A percentile compares a stretch with the other conserved stretches of the same genome.
Conservation (phyloP, 495 filamentous ascomycete species). For the Penicillium lividum region DNA sequence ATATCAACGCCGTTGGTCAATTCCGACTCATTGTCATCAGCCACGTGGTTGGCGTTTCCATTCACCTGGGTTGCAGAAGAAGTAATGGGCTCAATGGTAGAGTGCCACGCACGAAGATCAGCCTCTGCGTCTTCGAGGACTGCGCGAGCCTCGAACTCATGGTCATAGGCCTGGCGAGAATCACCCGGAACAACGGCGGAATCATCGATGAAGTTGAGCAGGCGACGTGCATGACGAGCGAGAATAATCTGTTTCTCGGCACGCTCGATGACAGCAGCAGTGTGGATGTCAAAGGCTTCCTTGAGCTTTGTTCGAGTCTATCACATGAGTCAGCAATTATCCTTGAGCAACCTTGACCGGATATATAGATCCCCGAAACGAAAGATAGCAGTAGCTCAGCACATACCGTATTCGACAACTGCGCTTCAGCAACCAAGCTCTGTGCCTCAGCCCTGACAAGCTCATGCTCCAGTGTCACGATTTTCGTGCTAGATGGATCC, state of each 20-base stretch:
- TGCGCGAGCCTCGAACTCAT: conserved; percentile 66
- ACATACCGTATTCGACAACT: conserved; percentile 85
- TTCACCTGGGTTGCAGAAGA: conserved; percentile 8
- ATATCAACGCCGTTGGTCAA: conserved; percentile 6
- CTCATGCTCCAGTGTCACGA: conserved; percentile 90
- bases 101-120: conserved; percentile 73
- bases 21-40: conserved; percentile 6
- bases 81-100: conserved; percentile 24
- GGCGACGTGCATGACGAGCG: conserved; percentile 80
- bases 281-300: conserved; percentile 85
- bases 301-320: conserved; percentile 91
- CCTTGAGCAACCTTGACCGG: not conserved
- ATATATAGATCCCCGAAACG: not conserved
- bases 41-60: not conserved
- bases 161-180: conserved; percentile 62
- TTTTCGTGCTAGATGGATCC: conserved; percentile 74
- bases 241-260: conserved; percentile 95
- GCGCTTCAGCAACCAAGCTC: conserved; percentile 92
- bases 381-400: not conserved
- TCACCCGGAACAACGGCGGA: conserved; percentile 88
- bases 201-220: conserved; percentile 89
- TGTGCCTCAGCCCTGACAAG: conserved; percentile 93
- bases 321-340: not conserved
- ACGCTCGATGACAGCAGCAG: conserved; percentile 86
- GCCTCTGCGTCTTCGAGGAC: conserved; percentile 93